Base-by-base conservation (phyloP, 1,139 yeast species). In the Nakaseomyces kungkrabaensis region DNA sequence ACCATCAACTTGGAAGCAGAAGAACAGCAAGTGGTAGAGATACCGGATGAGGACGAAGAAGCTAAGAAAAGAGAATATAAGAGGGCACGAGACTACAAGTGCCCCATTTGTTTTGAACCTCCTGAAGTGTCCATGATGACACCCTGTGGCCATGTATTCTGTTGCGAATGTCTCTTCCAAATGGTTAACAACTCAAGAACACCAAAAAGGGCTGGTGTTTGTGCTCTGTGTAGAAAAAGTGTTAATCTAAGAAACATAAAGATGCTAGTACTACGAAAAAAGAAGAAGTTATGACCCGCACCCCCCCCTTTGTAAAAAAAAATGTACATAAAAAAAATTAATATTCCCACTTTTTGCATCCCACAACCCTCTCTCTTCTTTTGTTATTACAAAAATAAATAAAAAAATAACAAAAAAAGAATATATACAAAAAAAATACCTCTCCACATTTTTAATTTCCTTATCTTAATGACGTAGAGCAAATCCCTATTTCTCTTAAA, bases 131-230 rank as follows among this genome's bases (percentile, higher is more conserved):
- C 80, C 1, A 68, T 72, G 25, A 72, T 73, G 27, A 69, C 78
- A 3, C 74, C 76, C 0, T 78, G 83, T 62, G 82, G 82, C 0
- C 83, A 78, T 60, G 63, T 75, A 6, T 77, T 72, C 55, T 78
- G 83, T 58, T 66, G 71, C 6, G 72, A 72, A 36, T 78, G 82
- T 59, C 65, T 76, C 9, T 77, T 72, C 58, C 69, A 70, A 45
- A 76, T 79, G 48, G 64, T 78, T 32, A 73, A 76, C 22, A 69
- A 71, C 42, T 71, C 77, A n/a, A 65, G 68, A 37, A 64, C 65
- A 42, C 59, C 59, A 24, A 65, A 55, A 37, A 54, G 58, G 9
- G 59, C 62, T 26, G 79, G 78, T 0, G 68, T 70, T n/a, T 77
- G 81, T 61, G 73, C 79, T 1, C 62, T 77, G 24, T 77, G 81